Percentiles rank a stretch among this genome's conserved stretches.
Conservation (phyloP, 768 basidiomycete genomes). For the Termitomyces sp. region DNA sequence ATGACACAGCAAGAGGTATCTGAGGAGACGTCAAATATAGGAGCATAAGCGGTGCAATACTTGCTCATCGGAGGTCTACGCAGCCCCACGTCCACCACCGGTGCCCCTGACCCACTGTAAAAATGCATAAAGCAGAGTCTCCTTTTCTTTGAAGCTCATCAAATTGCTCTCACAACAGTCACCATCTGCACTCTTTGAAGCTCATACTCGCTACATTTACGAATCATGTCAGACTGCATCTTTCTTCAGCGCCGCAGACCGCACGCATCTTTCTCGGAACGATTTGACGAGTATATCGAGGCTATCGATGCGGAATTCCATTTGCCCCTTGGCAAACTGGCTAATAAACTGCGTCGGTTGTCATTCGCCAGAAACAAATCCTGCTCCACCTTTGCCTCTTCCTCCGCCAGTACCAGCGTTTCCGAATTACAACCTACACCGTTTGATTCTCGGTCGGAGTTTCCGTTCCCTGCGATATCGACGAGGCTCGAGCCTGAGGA, state of each 20-base stretch:
- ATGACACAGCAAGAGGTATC: background rate
- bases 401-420: no score
- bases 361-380: background rate
- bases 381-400: background rate
- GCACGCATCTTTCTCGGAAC: background rate
- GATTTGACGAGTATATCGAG: background rate
- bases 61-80: background rate
- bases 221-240: background rate
- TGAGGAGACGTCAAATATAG: background rate
- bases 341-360: background rate
- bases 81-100: background rate
- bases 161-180: background rate
- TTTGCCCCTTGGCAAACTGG: slow-evolving; percentile 2
- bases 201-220: no score
- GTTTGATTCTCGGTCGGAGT: background rate
- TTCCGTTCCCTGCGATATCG: background rate
- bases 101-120: background rate
- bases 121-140: background rate
- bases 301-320: slow-evolving; percentile 5
- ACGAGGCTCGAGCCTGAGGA: background rate
- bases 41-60: background rate
- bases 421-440: background rate
- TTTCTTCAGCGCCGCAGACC: background rate
- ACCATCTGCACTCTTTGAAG: background rate
- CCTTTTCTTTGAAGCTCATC: no score